Conservation (phyloP, 257 asterid species). For the Primulina tabacum region DNA sequence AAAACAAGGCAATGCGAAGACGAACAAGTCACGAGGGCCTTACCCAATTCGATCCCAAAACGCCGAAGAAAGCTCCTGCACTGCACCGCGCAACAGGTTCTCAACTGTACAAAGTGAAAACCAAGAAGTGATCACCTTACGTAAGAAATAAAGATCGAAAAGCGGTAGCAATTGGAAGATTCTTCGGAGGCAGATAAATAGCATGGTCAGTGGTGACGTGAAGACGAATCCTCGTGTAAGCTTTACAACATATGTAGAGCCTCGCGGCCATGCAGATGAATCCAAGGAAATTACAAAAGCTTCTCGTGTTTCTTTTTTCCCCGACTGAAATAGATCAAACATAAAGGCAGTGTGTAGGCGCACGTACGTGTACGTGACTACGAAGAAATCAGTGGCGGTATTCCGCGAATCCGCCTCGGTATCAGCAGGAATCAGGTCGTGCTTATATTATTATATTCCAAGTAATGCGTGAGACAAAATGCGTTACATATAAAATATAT, state of each 20-base stretch:
- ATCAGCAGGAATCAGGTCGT: no score
- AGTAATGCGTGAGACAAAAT: no score
- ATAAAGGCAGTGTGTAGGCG: background rate
- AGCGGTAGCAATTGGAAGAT: conserved; percentile 30
- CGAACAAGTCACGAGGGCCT: conserved; percentile 22
- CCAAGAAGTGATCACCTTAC: conserved; percentile 16
- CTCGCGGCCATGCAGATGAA: conserved; percentile 60
- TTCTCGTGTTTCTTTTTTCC: conserved; percentile 1
- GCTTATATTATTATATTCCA: no score
- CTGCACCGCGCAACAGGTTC: background rate
- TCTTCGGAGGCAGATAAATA: conserved; percentile 41
- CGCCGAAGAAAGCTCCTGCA: conserved; percentile 8
- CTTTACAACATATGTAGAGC: conserved; percentile 36
- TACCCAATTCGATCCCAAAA: conserved; percentile 36
- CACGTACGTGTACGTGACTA: no score
- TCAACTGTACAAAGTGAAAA: conserved; percentile 17
- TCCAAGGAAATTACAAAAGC: conserved; percentile 27
- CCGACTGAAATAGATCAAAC: background rate
- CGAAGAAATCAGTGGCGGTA: background rate
- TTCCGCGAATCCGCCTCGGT: no score
- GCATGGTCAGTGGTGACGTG: conserved; percentile 14
- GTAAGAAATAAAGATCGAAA: background rate
- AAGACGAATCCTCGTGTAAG: conserved; percentile 54
- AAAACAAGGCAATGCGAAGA: conserved; percentile 21
- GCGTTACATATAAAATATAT: no score